Evolutionary conservation across 2,329 filamentous ascomycete genomes (phyloP).

Genomic region (Alternaria brassicicola): DNA sequence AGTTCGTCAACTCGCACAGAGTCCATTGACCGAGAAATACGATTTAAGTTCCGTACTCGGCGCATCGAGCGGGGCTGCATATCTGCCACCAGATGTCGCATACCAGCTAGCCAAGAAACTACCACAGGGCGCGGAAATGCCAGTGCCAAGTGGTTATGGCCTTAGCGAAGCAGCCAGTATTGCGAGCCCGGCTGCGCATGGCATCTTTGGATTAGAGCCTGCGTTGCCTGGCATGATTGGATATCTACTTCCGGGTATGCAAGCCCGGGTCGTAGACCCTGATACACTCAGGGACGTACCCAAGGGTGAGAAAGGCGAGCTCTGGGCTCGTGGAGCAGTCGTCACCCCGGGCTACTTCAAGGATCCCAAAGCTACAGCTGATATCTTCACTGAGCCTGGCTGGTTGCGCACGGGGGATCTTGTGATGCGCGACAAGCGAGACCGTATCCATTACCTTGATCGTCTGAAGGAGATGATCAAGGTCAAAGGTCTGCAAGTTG

Average conservation of each 20-base stretch:
- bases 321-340: constrained; percentile 37
- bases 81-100: constrained; percentile 38
- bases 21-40: constrained; percentile 35
- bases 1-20: constrained; percentile 37
- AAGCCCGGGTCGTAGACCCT: constrained; percentile 37
- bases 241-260: constrained; percentile 39
- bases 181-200: constrained; percentile 28
- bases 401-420: constrained; percentile 41
- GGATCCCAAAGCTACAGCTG: constrained; percentile 34
- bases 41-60: constrained; percentile 32
- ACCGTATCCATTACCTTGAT: constrained; percentile 44
- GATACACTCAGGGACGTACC: constrained; percentile 33
- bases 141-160: constrained; percentile 38
- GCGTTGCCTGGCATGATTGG: constrained; percentile 34
- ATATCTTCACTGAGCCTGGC: constrained; percentile 35
- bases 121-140: constrained; percentile 29
- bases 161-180: constrained; percentile 40
- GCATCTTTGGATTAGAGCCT: constrained; percentile 34
- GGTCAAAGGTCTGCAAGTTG: constrained; percentile 58
- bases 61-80: constrained; percentile 35
- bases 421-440: constrained; percentile 33
- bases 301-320: constrained; percentile 33
- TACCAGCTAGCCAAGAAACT: constrained; percentile 37
- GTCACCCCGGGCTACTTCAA: constrained; percentile 43
- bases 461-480: constrained; percentile 55